Conservation (phyloP, 2,329 filamentous ascomycete genomes). For the Ramichloridium luteum region DNA sequence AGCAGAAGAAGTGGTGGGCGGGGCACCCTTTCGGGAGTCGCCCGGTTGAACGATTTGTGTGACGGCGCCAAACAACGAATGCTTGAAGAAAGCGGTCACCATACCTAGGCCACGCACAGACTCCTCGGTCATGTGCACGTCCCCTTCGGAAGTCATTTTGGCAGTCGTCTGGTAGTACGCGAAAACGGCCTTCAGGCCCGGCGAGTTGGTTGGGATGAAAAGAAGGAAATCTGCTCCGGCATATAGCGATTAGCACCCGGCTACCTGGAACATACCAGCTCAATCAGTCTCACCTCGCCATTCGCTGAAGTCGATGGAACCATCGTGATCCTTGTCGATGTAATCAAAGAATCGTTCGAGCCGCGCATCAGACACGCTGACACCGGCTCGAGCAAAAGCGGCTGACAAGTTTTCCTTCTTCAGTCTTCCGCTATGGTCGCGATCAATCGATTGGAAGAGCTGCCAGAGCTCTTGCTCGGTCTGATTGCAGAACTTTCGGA, state of each 20-base stretch:
- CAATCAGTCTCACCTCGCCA: conserved; percentile 60
- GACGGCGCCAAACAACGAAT: conserved; percentile 64
- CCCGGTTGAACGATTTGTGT: conserved; percentile 35
- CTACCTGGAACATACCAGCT: not conserved
- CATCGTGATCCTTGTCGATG: conserved; percentile 81
- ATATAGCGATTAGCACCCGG: not conserved
- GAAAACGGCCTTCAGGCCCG: conserved; percentile 67
- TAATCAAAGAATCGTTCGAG: conserved; percentile 78
- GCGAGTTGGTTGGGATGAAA: conserved; percentile 62
- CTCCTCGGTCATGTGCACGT: conserved; percentile 84
- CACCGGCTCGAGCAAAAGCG: conserved; percentile 66
- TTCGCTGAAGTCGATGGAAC: conserved; percentile 78
- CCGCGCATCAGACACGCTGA: conserved; percentile 64
- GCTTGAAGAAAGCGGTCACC: conserved; percentile 53
- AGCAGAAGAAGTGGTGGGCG: conserved; percentile 3
- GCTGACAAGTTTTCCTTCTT: conserved; percentile 71
- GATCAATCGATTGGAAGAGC: conserved; percentile 79
- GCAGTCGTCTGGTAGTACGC: conserved; percentile 86
- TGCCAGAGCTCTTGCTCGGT: conserved; percentile 72
- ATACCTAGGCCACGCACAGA: conserved; percentile 90
- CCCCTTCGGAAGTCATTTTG: conserved; percentile 83
- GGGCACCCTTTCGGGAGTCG: not conserved
- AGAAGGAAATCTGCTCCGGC: conserved; percentile 85
- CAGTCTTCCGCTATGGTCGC: conserved; percentile 70
- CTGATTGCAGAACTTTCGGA: conserved; percentile 72